A percentile compares a stretch with the other conserved stretches of the same genome.
phyloP scores from a whole-genome alignment of 2,329 filamentous ascomycete species.

The Cryphonectria radicalis region DNA sequence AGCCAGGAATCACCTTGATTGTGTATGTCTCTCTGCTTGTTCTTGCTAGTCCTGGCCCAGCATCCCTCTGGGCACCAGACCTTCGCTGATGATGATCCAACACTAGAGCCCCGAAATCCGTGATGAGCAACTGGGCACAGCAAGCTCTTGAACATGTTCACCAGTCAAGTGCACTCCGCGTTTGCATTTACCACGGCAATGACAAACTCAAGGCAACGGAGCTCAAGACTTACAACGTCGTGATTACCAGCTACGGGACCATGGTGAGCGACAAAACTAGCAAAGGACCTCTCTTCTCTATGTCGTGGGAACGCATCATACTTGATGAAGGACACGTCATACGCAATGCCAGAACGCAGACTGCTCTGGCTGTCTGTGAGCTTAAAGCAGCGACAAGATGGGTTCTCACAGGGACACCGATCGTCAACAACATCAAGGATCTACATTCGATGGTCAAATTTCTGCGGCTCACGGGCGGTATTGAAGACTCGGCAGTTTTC shows the following conservation, averaged over 20 bases:
- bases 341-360: conserved; percentile 75
- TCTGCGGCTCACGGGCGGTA: conserved; percentile 73
- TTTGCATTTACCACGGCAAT: conserved; percentile 76
- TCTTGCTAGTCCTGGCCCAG: no score
- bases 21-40: conserved; percentile 58
- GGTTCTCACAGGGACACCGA: conserved; percentile 81
- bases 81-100: neutral
- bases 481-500: conserved; percentile 75
- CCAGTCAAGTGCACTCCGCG: conserved; percentile 62
- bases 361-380: conserved; percentile 68
- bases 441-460: conserved; percentile 81
- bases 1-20: conserved; percentile 71
- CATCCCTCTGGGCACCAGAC: neutral
- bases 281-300: conserved; percentile 47
- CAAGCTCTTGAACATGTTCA: conserved; percentile 77
- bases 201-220: conserved; percentile 61
- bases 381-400: conserved; percentile 75
- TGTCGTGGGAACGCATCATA: conserved; percentile 78
- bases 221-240: conserved; percentile 70
- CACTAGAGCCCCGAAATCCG: conserved; percentile 12
- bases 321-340: conserved; percentile 85
- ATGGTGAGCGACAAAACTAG: conserved; percentile 63
- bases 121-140: conserved; percentile 76
- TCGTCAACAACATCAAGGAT: conserved; percentile 81
- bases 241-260: conserved; percentile 85